Evolutionary conservation across 306 rosid genomes (phyloP), one percentile per base, ranked within the genome.

Genomic region (Vachellia pachyceras): DNA sequence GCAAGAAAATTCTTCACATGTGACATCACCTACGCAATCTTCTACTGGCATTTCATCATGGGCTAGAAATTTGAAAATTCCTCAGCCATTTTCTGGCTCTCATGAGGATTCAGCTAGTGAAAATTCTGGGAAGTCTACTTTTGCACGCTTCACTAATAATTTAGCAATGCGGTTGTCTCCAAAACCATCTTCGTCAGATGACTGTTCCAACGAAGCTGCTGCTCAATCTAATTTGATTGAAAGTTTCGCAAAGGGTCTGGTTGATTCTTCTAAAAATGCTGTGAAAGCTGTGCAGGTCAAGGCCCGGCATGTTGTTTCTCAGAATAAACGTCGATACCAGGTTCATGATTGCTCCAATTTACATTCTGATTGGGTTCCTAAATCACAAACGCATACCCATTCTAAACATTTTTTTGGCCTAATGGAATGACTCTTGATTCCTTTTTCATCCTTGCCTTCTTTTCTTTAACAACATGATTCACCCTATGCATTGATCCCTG

Each of bases 281-380:
- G 97, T 96, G 86, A 96, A 96, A 87, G 98, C 99, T 78, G 98
- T 96, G 77, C 99, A 96, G 88, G 97, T 92, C 71, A 96, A 90
- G 87, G 99, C 98, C 55, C 93, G 99, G 6, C 99, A 96, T 87
- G 97, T 69, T 77, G 99, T 96, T 78, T 96, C 99, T 76, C 99
- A 93, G 86, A 96, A 96, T 82, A 96, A 96, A 81, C 94, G 98
- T 85, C 90, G 99, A 86, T 96, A 96, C 80, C 98, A 96, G 98
- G 99, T 73, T 35, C 70, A 70, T 58, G 65, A 83, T 63, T 81
- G 57, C 7, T 52, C 60, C n/a, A 49, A 75, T 82, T 80, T 82
- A 55, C 36, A 13, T 29, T 78, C 22, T 57, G 23, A 25, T 63
- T 77, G 65, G 52, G 45, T 17, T 66, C 71, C 14, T 47, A 39